phyloP scores from a whole-genome alignment of 163 green algal species.

The Chloromonas sp. region DNA sequence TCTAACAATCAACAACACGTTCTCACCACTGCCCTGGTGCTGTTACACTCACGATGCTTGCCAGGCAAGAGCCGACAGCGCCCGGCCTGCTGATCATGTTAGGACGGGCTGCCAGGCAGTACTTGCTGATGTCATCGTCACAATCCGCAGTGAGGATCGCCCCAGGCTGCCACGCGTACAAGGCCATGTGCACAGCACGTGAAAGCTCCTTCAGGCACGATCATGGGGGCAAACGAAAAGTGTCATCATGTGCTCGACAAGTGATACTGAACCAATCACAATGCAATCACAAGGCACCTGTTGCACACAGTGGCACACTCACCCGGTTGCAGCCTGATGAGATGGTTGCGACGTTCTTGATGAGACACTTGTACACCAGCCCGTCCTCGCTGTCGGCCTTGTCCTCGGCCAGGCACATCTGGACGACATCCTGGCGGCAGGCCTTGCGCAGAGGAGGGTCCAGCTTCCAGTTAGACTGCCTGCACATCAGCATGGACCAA shows the following conservation, averaged over 20 bases:
- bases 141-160: slow-evolving; percentile 40
- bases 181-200: slow-evolving; percentile 51
- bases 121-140: slow-evolving; percentile 44
- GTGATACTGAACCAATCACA: no score
- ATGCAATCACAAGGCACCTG: no score
- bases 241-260: no score
- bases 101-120: slow-evolving; percentile 39
- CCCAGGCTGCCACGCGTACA: slow-evolving; percentile 43
- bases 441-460: slow-evolving; percentile 57
- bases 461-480: slow-evolving; percentile 58
- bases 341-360: slow-evolving; percentile 37
- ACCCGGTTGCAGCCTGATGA: slow-evolving; percentile 40
- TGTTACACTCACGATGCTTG: slow-evolving; percentile 26
- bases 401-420: slow-evolving; percentile 31
- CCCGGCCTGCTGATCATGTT: slow-evolving; percentile 35
- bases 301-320: background rate
- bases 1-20: no score
- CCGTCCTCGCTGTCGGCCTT: slow-evolving; percentile 26
- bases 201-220: slow-evolving; percentile 35
- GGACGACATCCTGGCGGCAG: slow-evolving; percentile 35
- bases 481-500: background rate
- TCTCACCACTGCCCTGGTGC: no score
- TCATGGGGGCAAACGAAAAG: no score
- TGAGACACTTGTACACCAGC: slow-evolving; percentile 71
- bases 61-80: slow-evolving; percentile 43